Percentiles rank a stretch among this genome's conserved stretches.
phyloP scores from a whole-genome alignment of 345 rosid genomes.

The Brassica nigra region DNA sequence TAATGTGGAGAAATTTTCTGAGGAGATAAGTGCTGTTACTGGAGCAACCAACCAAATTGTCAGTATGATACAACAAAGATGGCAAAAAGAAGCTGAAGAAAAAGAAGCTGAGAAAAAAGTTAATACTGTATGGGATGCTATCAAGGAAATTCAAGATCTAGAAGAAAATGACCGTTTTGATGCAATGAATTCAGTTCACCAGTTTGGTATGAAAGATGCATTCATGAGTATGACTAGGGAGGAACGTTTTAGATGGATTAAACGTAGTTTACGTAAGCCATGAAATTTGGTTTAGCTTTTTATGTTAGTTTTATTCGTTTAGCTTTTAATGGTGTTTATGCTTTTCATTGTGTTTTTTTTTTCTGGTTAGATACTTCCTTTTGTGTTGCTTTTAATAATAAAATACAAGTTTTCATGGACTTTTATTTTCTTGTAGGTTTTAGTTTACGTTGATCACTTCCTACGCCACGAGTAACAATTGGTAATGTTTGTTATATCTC shows the following conservation, averaged over 20 bases:
- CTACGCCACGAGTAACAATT: too few species aligned
- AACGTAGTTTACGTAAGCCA: not conserved
- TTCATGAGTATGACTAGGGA: not conserved
- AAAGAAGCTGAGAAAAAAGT: too few species aligned
- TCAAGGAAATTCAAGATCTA: not conserved
- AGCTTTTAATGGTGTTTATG: not conserved
- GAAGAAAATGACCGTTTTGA: not conserved
- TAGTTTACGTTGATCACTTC: too few species aligned
- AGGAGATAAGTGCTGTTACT: not conserved
- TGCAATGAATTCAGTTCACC: not conserved
- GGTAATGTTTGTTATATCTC: too few species aligned
- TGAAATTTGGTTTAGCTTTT: too few species aligned
- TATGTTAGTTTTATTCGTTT: not conserved
- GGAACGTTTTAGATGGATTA: not conserved
- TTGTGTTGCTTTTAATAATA: not conserved
- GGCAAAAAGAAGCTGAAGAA: not conserved
- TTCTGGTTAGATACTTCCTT: not conserved
- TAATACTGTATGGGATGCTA: not conserved
- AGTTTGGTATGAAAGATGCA: not conserved
- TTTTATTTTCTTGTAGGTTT: too few species aligned
- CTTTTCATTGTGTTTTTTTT: not conserved
- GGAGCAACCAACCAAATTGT: too few species aligned
- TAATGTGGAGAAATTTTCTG: not conserved
- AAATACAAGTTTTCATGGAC: too few species aligned
- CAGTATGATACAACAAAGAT: too few species aligned